phyloP scores from a whole-genome alignment of 257 asterid species.

The Plantago major region DNA sequence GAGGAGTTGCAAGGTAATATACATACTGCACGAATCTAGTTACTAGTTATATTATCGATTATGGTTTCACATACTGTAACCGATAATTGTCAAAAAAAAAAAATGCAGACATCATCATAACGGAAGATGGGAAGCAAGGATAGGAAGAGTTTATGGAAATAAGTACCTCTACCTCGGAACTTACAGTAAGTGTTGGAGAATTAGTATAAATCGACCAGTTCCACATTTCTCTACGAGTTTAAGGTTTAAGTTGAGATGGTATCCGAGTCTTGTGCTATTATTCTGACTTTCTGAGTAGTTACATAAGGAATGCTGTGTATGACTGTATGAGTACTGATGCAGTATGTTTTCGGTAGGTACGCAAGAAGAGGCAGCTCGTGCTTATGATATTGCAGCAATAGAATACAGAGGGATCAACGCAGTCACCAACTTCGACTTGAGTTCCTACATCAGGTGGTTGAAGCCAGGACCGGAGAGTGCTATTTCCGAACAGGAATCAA shows the following conservation, averaged over 20 bases:
- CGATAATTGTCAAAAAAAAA: conserved; percentile 1
- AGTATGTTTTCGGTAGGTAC: conserved; percentile 27
- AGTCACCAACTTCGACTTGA: conserved; percentile 45
- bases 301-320: too few relatives aligned
- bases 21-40: not conserved
- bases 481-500: conserved; percentile 21
- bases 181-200: conserved; percentile 17
- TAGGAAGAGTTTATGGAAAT: conserved; percentile 42
- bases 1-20: conserved; percentile 25
- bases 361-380: conserved; percentile 57
- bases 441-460: conserved; percentile 41
- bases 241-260: too few relatives aligned
- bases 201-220: too few relatives aligned
- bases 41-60: not conserved
- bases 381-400: conserved; percentile 50
- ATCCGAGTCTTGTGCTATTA: too few relatives aligned
- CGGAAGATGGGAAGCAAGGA: conserved; percentile 52
- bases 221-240: too few relatives aligned
- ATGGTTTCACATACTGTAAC: not conserved
- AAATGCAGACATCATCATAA: conserved; percentile 44
- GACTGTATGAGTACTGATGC: not conserved
- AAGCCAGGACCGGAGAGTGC: conserved; percentile 28
- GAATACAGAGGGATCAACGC: conserved; percentile 51
- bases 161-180: conserved; percentile 45
- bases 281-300: too few relatives aligned